phyloP scores from a whole-genome alignment of 1,139 yeast genomes.

The Sugiyamaella sp. region DNA sequence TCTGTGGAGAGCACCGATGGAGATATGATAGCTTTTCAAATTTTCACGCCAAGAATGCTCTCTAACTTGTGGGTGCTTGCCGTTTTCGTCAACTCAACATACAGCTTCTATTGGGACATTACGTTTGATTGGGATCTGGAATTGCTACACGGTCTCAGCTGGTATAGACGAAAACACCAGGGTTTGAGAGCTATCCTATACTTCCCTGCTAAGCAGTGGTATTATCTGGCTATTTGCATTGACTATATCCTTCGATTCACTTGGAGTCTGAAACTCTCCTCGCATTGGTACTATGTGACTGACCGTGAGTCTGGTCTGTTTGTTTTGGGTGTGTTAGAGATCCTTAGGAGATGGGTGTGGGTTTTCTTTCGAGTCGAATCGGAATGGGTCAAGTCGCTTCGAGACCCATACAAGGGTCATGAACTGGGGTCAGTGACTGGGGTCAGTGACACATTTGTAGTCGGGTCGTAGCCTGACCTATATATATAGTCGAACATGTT shows the following conservation, averaged over 20 bases:
- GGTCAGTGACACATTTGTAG: too few relatives aligned
- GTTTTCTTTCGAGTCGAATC: constrained; percentile 79
- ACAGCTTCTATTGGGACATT: constrained; percentile 87
- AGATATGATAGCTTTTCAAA: constrained; percentile 17
- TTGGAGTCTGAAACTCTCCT: constrained; percentile 63
- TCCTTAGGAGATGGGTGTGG: constrained; percentile 88
- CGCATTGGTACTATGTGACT: constrained; percentile 38
- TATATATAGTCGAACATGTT: too few relatives aligned
- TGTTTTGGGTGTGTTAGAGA: constrained; percentile 68
- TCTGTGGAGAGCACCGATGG: constrained; percentile 24
- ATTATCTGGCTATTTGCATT: constrained; percentile 56
- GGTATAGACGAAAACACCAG: constrained; percentile 26
- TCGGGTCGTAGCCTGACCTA: too few relatives aligned
- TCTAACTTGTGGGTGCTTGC: constrained; percentile 54
- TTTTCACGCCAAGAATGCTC: constrained; percentile 29
- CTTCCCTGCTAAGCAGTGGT: constrained; percentile 45
- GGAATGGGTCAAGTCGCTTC: constrained; percentile 51
- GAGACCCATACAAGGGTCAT: constrained; percentile 20
- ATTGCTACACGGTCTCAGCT: constrained; percentile 34
- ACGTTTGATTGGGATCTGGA: constrained; percentile 85
- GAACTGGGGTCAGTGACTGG: constrained; percentile 11
- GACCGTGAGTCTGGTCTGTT: constrained; percentile 64
- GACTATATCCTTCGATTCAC: constrained; percentile 71
- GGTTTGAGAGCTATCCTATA: constrained; percentile 40
- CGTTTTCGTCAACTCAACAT: constrained; percentile 66